Conservation (phyloP, 2,329 filamentous ascomycete genomes). For the Blastomyces emzantsi region DNA sequence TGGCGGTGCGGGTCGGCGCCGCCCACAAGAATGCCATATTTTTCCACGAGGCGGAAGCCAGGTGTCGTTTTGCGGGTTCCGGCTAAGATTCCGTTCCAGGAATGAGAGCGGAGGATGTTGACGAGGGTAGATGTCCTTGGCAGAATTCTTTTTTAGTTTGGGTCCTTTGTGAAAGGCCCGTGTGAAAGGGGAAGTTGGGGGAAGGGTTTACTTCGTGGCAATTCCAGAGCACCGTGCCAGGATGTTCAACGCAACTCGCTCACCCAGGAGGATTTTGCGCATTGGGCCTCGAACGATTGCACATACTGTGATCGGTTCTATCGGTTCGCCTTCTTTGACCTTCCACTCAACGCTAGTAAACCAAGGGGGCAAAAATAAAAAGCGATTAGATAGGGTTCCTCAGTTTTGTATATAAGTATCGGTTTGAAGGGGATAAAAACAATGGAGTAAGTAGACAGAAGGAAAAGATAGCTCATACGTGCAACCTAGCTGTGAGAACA, state of each 20-base stretch:
- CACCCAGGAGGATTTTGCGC: slow-evolving; percentile 75
- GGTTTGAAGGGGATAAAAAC: not conserved
- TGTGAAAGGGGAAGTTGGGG: not conserved
- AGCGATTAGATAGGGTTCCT: not conserved
- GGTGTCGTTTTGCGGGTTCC: slow-evolving; percentile 96
- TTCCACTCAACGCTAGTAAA: slow-evolving; percentile 68
- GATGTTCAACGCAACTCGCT: slow-evolving; percentile 85
- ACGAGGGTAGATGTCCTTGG: slow-evolving; percentile 40
- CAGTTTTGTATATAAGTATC: not conserved
- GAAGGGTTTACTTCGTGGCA: slow-evolving; percentile 52
- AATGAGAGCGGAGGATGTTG: slow-evolving; percentile 47
- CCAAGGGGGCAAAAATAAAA: not conserved
- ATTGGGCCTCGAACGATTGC: slow-evolving; percentile 82
- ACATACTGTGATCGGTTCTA: slow-evolving; percentile 57
- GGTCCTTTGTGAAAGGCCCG: not conserved
- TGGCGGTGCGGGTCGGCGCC: slow-evolving; percentile 87
- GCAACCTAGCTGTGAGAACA: slow-evolving; percentile 84
- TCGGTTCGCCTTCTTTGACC: slow-evolving; percentile 60
- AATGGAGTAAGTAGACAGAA: not conserved
- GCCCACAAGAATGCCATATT: slow-evolving; percentile 94
- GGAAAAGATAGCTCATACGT: slow-evolving; percentile 39
- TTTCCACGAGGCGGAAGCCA: slow-evolving; percentile 89
- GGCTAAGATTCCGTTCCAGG: slow-evolving; percentile 76
- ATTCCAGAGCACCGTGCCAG: slow-evolving; percentile 87
- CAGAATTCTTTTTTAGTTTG: slow-evolving; percentile 15